Evolutionary conservation across 768 basidiomycete species (phyloP).

Genomic region (Boletus subparvulus): DNA sequence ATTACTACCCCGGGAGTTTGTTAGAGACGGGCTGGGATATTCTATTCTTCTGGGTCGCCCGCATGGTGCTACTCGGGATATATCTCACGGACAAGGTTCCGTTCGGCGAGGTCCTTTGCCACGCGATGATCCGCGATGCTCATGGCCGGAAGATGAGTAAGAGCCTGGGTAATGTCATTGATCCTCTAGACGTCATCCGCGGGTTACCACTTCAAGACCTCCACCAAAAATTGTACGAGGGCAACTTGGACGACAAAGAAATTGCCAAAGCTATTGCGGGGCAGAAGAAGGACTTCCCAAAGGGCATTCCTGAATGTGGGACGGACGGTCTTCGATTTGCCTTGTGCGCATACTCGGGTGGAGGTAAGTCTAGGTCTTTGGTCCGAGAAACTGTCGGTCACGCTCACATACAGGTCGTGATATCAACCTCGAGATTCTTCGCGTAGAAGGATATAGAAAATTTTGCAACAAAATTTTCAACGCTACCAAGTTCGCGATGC

Average conservation of each 20-base stretch:
- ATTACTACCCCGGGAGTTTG: slow-evolving; percentile 86
- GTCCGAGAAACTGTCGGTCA: neutral
- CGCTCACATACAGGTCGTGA: slow-evolving; percentile 68
- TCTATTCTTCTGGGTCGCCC: slow-evolving; percentile 99
- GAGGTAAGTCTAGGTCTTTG: slow-evolving; percentile 49
- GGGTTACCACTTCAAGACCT: slow-evolving; percentile 77
- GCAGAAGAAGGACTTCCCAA: slow-evolving; percentile 99
- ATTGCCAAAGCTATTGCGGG: slow-evolving; percentile 87
- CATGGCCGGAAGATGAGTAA: slow-evolving; percentile 99
- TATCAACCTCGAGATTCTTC: slow-evolving; percentile 93
- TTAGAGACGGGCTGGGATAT: slow-evolving; percentile 99
- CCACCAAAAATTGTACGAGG: slow-evolving; percentile 82
- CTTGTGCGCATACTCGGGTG: slow-evolving; percentile 89
- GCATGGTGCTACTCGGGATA: slow-evolving; percentile 94
- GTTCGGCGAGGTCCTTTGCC: slow-evolving; percentile 94
- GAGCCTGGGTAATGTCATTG: slow-evolving; percentile 95
- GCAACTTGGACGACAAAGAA: slow-evolving; percentile 93
- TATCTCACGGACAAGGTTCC: slow-evolving; percentile 89
- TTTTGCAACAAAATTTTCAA: slow-evolving; percentile 99
- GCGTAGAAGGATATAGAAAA: slow-evolving; percentile 97
- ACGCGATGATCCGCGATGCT: slow-evolving; percentile 98
- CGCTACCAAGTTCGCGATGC: slow-evolving; percentile 98
- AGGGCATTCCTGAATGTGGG: slow-evolving; percentile 98
- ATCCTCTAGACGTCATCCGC: slow-evolving; percentile 92
- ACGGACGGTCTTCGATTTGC: slow-evolving; percentile 96